phyloP scores from a whole-genome alignment of 495 filamentous ascomycete species.

The Penicillium psychrofluorescens region DNA sequence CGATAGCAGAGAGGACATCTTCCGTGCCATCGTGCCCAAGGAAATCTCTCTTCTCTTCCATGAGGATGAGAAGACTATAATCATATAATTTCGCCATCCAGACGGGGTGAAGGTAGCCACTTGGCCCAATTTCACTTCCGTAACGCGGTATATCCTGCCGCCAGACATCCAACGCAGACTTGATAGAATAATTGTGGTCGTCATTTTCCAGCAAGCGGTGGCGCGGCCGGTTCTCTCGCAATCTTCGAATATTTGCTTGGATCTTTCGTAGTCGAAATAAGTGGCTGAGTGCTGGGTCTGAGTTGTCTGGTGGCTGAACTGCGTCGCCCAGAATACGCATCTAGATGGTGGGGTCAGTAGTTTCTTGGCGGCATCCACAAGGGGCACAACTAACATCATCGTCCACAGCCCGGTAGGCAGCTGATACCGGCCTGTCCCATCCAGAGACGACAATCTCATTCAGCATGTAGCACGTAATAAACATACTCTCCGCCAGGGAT shows the following conservation, averaged over 20 bases:
- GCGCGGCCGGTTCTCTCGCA: conserved; percentile 8
- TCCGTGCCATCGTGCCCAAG: conserved; percentile 19
- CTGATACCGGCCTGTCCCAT: conserved; percentile 24
- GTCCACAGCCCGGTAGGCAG: conserved; percentile 20
- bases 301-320: conserved; percentile 13
- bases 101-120: conserved; percentile 20
- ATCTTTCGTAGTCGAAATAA: conserved; percentile 26
- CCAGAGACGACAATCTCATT: conserved; percentile 27
- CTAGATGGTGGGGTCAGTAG: conserved; percentile 3
- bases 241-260: conserved; percentile 22
- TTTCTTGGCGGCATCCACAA: background rate
- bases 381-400: conserved; percentile 18
- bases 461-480: conserved; percentile 29
- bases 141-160: conserved; percentile 26
- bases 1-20: conserved; percentile 20
- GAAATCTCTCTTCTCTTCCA: conserved; percentile 21
- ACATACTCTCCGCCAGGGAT: conserved; percentile 20
- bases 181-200: conserved; percentile 12
- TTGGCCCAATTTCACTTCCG: conserved; percentile 12
- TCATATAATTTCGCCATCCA: conserved; percentile 30
- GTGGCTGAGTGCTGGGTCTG: conserved; percentile 19
- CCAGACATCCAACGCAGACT: conserved; percentile 21
- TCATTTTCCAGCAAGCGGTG: conserved; percentile 8
- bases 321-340: conserved; percentile 19
- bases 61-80: conserved; percentile 25